Evolutionary conservation across 352 stramenopile genomes (phyloP).

Genomic region (Globisporangium camurandrum): DNA sequence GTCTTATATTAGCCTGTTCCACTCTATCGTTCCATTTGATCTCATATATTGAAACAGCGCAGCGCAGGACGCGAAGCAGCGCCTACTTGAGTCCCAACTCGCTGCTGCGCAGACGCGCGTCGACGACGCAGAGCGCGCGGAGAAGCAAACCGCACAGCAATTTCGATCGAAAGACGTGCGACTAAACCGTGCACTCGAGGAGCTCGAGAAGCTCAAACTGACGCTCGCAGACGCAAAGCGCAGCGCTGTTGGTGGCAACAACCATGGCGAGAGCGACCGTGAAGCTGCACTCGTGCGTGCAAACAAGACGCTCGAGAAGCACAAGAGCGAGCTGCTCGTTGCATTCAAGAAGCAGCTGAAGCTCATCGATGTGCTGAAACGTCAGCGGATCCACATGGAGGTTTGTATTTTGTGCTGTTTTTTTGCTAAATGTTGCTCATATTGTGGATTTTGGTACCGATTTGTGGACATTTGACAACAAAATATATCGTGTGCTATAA

Average conservation of each 20-base stretch:
- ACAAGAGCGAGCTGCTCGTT: slow-evolving; percentile 68
- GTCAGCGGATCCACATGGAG: slow-evolving; percentile 83
- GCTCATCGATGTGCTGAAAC: slow-evolving; percentile 80
- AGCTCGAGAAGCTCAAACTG: slow-evolving; percentile 62
- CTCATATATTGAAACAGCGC: slow-evolving; percentile 20
- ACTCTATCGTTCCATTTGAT: background rate
- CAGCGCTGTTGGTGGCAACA: slow-evolving; percentile 36
- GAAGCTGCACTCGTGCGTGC: slow-evolving; percentile 54
- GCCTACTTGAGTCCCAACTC: slow-evolving; percentile 62
- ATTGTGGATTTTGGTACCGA: background rate
- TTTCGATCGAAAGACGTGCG: slow-evolving; percentile 77
- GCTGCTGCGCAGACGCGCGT: slow-evolving; percentile 32
- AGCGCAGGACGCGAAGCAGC: slow-evolving; percentile 63
- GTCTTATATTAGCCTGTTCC: no score
- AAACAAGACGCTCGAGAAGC: slow-evolving; percentile 74
- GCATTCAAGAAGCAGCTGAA: slow-evolving; percentile 87
- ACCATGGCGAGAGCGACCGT: slow-evolving; percentile 42
- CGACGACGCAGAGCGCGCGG: slow-evolving; percentile 43
- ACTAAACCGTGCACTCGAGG: slow-evolving; percentile 67
- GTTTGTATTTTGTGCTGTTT: slow-evolving; percentile 18
- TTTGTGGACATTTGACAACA: no score
- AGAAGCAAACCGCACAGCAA: slow-evolving; percentile 60
- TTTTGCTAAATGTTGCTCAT: background rate
- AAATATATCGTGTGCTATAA: no score
- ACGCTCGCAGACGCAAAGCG: slow-evolving; percentile 55